Conservation (phyloP, 805 yeast genomes). For the Ogataea salicorniae region DNA sequence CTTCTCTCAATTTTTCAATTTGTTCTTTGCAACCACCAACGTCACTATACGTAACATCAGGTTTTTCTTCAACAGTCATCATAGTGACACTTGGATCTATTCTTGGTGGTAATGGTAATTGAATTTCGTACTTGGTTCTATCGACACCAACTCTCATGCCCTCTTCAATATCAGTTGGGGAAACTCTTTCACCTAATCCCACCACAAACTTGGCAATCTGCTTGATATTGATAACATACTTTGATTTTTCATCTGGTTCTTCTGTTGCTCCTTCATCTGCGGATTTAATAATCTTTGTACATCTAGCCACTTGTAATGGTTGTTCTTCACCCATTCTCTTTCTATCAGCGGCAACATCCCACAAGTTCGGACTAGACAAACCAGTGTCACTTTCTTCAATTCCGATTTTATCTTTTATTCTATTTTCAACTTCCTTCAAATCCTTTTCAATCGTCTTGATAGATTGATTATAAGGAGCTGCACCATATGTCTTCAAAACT, state of each 20-base stretch:
- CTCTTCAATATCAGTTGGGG: conserved; percentile 98
- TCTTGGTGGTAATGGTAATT: conserved; percentile 94
- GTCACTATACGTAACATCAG: conserved; percentile 97
- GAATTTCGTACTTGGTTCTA: conserved; percentile 93
- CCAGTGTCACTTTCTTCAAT: conserved; percentile 96
- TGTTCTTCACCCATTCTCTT: conserved; percentile 91
- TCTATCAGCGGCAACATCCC: conserved; percentile 97
- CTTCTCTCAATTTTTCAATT: conserved; percentile 93
- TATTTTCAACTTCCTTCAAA: conserved; percentile 72
- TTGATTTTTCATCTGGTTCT: conserved; percentile 66
- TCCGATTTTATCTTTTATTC: conserved; percentile 93
- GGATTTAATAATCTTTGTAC: conserved; percentile 90
- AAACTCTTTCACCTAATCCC: conserved; percentile 91
- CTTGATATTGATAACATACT: conserved; percentile 93
- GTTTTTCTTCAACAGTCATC: conserved; percentile 99
- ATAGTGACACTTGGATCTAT: conserved; percentile 97
- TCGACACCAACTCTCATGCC: conserved; percentile 99
- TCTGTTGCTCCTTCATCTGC: conserved; percentile 27
- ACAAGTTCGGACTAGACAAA: conserved; percentile 89
- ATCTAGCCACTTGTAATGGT: conserved; percentile 96
- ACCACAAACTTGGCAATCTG: conserved; percentile 98
- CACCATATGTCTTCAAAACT: conserved; percentile 93
- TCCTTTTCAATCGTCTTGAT: conserved; percentile 84
- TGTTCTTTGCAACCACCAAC: conserved; percentile 99
- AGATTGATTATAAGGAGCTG: conserved; percentile 87